Base-by-base conservation (phyloP, 345 rosid species). In the Eucalyptus tenuipes region DNA sequence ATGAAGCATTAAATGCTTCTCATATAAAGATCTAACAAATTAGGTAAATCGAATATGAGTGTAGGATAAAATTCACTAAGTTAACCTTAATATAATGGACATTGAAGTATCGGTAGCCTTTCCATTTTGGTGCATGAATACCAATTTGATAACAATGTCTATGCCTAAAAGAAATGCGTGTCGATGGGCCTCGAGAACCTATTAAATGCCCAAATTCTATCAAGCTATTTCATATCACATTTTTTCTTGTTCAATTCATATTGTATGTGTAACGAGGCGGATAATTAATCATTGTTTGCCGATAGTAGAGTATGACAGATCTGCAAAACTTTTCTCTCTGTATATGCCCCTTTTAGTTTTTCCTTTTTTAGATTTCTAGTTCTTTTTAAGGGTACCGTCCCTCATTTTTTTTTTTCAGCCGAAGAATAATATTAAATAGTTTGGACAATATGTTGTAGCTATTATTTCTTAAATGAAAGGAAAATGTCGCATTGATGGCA, bases 261-360 rank as follows among this genome's bases (percentile, higher is more conserved):
- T 1, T 66, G 1, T 15, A 4, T 17, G 6, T 15, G 37, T 31
- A 66, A 66, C 6, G 6, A 4, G 6, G 3, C 0, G 1, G 8
- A 31, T 66, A 16, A 15, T 37, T 37, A 31, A 31, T 31, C 6
- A 3, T 0, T 9, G 0, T 15, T 66, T 27, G 7, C 1, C 0
- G 0, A 1, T 12, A 5, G 4, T 5, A 59, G 7, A 59, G 18
- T 33, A 68, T 8, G 24, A 8, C 1, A 31, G 11, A 33, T 10
- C 2, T 33, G 0, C 7, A 8, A 8, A n/a, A 5, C 61, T 31
- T 31, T 66, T 31, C 11, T 66, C 6, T 31, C 22, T 66, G 8
- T 5, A 3, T 5, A 8, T 7, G 6, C 40, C 10, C 40, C 24
- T 33, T 17, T 17, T 33, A 9, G 4, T 8, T 68, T 68, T 31